phyloP scores from a whole-genome alignment of 2,329 filamentous ascomycete genomes.

The Rhynchosporium graminicola region DNA sequence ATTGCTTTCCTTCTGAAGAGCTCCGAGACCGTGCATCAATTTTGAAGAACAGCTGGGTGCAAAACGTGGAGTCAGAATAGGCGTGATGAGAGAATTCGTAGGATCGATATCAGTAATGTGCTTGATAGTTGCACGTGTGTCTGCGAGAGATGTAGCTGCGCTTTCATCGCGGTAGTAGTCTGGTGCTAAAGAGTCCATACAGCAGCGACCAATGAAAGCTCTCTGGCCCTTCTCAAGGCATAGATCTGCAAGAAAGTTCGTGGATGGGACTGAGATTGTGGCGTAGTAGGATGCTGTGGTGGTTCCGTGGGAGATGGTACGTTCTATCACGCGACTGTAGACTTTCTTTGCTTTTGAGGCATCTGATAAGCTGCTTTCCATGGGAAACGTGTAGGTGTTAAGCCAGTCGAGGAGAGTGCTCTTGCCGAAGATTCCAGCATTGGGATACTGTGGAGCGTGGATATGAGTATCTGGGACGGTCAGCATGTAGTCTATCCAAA shows the following conservation, averaged over 20 bases:
- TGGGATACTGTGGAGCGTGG: conserved; percentile 93
- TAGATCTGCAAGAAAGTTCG: conserved; percentile 86
- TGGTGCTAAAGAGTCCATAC: conserved; percentile 83
- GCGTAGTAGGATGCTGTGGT: conserved; percentile 96
- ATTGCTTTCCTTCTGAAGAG: conserved; percentile 60
- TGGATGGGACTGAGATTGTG: conserved; percentile 81
- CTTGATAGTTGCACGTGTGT: conserved; percentile 60
- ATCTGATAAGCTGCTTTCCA: conserved; percentile 75
- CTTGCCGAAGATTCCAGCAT: conserved; percentile 90
- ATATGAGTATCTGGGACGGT: conserved; percentile 78
- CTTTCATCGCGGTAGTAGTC: conserved; percentile 78
- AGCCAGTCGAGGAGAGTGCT: conserved; percentile 93
- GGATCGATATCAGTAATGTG: conserved; percentile 73
- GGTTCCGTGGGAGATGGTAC: conserved; percentile 85
- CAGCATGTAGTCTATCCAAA: conserved; percentile 23
- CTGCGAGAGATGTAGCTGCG: conserved; percentile 55
- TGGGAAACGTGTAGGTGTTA: conserved; percentile 89
- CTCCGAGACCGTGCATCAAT: conserved; percentile 64
- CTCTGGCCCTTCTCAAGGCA: conserved; percentile 81
- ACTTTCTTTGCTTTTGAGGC: conserved; percentile 64
- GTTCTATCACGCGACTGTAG: conserved; percentile 75
- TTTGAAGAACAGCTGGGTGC: conserved; percentile 62
- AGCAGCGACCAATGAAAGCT: conserved; percentile 89
- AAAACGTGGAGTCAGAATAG: conserved; percentile 77
- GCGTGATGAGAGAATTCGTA: conserved; percentile 62